These are phyloP conservation scores for Heliocybe sulcata DNA, from an alignment of 1,284 basidiomycete species.

Conservation along the genomic window DNA sequence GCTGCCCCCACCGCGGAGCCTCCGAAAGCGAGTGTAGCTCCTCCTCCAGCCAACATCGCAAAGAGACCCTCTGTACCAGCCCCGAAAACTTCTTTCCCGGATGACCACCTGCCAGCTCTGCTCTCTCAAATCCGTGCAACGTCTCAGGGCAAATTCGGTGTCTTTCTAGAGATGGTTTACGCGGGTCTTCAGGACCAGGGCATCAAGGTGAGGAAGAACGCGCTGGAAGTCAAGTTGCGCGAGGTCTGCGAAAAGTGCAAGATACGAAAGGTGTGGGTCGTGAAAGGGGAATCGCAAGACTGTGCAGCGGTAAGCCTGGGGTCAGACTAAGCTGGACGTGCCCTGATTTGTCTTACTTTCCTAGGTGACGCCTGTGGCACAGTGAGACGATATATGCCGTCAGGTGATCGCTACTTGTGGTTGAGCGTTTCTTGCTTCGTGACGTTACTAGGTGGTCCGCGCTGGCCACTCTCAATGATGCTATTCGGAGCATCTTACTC, in stretches of 20 bases:
- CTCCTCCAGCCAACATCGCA: slow-evolving; percentile 7
- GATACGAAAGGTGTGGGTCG: slow-evolving; percentile 61
- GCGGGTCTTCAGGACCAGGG: slow-evolving; percentile 50
- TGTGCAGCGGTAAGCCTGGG: background rate
- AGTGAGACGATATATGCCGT: background rate
- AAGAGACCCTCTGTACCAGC: slow-evolving; percentile 25
- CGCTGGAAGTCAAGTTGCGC: slow-evolving; percentile 71
- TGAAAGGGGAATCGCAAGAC: slow-evolving; percentile 36
- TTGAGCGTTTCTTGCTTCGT: too few relatives aligned
- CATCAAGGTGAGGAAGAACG: slow-evolving; percentile 67
- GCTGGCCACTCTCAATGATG: slow-evolving; percentile 4
- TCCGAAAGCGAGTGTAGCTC: slow-evolving; percentile 6
- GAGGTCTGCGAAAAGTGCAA: slow-evolving; percentile 70
- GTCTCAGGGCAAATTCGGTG: slow-evolving; percentile 50
- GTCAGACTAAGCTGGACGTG: background rate
- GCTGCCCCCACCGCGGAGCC: slow-evolving; percentile 1
- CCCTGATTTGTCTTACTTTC: background rate
- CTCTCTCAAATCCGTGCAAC: slow-evolving; percentile 49
- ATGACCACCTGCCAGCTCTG: slow-evolving; percentile 49
- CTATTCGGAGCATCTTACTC: slow-evolving; percentile 8
- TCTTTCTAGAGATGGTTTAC: slow-evolving; percentile 66
- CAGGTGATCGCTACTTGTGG: background rate
- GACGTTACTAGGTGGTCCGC: too few relatives aligned
- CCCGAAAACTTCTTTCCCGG: slow-evolving; percentile 63
- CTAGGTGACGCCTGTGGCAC: background rate